Base-by-base conservation (phyloP, 371 early-diverging fungal genomes). In the Capniomyces stellatus region DNA sequence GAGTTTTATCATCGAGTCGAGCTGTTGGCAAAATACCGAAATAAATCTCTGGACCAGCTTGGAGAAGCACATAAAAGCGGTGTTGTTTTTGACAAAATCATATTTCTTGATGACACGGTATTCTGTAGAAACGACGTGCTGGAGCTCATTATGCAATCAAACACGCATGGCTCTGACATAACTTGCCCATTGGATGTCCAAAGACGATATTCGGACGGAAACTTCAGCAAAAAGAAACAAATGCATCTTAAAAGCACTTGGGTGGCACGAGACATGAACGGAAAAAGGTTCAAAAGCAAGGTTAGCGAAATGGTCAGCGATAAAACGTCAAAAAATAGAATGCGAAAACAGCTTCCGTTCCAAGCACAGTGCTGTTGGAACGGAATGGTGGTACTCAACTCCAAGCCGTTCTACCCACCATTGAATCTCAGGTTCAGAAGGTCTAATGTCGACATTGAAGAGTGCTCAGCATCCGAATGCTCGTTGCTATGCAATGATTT, bases 321-420 rank as follows among this genome's bases (percentile, higher is more conserved):
- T 35, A 18, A 21, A 24, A 3, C 58, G 59, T 29, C 51, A 52
- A 19, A 29, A 29, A 1, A 50, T 53, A 2, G 59, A 64, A 23
- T 12, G 43, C n/a, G 25, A 39, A 24, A 51, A 50, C 40, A 19
- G 4, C 51, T 58, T 13, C 76, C 74, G 10, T 63, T 66, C 48
- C 72, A 75, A 49, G 70, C 59, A 19, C 65, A 64, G 42, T 74
- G 75, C 49, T 75, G 71, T 54, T 74, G 74, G 75, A 74, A 74
- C 54, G 74, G 74, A 29, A 42, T 60, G 31, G 62, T 67, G 0
- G 64, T 73, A 10, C 48, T 75, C 3, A 61, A 69, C 42, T 52
- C 76, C 3, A 43, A 3, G 0, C 65, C 64, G 24, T 68, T 74
- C 46, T 24, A 23, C 1, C 49, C 46, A n/a, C 18, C 22, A n/a